Evolutionary conservation across 2,329 filamentous ascomycete species (phyloP).

Genomic region (Diaporthe destruens): DNA sequence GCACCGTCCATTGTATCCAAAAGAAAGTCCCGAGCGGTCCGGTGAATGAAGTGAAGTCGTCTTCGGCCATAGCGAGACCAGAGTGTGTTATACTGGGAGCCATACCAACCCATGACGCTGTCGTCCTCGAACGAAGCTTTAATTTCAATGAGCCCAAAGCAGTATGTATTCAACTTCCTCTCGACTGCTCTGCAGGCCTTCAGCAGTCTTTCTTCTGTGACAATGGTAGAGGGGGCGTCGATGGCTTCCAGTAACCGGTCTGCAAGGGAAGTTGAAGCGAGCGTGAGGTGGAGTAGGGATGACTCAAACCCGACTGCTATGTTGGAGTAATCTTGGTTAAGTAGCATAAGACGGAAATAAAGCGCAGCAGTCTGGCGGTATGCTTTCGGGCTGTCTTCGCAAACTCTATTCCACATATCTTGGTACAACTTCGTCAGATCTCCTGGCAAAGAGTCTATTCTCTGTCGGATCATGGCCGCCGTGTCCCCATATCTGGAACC

Average conservation of each 20-base stretch:
- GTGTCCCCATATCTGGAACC: constrained; percentile 1
- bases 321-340: background rate
- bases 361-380: constrained; percentile 13
- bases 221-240: background rate
- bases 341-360: constrained; percentile 12
- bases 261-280: background rate
- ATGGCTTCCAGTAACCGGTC: background rate
- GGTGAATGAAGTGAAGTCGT: background rate
- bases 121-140: rapidly evolving
- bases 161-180: background rate
- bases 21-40: background rate
- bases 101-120: background rate
- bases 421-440: constrained; percentile 13
- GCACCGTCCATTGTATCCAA: background rate
- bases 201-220: background rate
- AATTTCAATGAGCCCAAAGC: constrained; percentile 5
- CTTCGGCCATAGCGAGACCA: background rate
- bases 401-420: constrained; percentile 21
- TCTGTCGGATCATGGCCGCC: background rate
- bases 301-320: background rate
- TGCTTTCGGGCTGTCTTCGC: background rate
- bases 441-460: background rate
- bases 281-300: background rate
- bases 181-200: background rate
- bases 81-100: background rate